A percentile compares a stretch with the other conserved stretches of the same genome.
Evolutionary conservation across 2,329 filamentous ascomycete species (phyloP).

Genomic region (Xylaria multiplex): DNA sequence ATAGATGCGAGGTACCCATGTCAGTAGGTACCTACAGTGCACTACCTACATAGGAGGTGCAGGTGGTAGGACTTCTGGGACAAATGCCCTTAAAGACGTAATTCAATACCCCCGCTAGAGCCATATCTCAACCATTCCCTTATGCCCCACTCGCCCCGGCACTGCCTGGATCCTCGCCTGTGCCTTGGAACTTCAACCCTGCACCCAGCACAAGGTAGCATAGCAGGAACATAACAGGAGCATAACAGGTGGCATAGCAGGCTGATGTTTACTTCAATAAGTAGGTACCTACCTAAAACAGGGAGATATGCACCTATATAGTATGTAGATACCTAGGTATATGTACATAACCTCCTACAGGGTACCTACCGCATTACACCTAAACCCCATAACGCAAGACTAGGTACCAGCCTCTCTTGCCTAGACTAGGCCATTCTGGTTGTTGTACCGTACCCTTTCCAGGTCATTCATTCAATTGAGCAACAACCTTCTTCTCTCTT

Average conservation of each 20-base stretch:
- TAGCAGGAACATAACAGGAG: not conserved
- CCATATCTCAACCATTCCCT: constrained; percentile 18
- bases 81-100: constrained; percentile 4
- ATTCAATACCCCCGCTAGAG: constrained; percentile 18
- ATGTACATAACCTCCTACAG: constrained; percentile 7
- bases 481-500: constrained; percentile 47
- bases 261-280: no score
- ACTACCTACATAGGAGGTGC: not conserved
- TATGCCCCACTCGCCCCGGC: no score
- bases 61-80: constrained; percentile 22
- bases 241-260: not conserved
- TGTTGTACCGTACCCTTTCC: constrained; percentile 35
- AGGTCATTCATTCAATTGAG: constrained; percentile 46
- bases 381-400: constrained; percentile 19
- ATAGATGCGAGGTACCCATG: no score
- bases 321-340: constrained; percentile 18
- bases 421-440: constrained; percentile 33
- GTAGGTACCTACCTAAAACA: no score
- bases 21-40: no score
- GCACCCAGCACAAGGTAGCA: not conserved
- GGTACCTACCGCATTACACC: not conserved
- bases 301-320: constrained; percentile 3
- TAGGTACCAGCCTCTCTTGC: constrained; percentile 27
- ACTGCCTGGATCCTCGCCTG: no score
- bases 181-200: not conserved